A percentile compares a stretch with the other conserved stretches of the same genome.
Evolutionary conservation across 1,284 basidiomycete genomes (phyloP).

Genomic region (Laetiporus sulphureus): DNA sequence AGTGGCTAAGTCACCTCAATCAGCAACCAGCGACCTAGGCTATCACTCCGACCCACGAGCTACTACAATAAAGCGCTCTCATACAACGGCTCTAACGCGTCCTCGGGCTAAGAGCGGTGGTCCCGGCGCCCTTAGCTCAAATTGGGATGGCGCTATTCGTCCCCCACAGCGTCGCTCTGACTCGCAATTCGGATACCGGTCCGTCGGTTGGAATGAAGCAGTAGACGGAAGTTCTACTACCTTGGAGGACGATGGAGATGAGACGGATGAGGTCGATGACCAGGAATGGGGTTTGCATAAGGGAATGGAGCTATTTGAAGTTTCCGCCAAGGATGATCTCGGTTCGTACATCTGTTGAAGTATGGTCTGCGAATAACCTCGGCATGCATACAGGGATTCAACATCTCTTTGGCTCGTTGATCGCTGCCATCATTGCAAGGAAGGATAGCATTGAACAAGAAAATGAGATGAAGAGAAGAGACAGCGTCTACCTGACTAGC

Average conservation of each 20-base stretch:
- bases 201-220: slow-evolving; percentile 46
- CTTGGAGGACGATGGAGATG: slow-evolving; percentile 60
- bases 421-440: slow-evolving; percentile 67
- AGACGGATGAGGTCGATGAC: slow-evolving; percentile 44
- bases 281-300: slow-evolving; percentile 72
- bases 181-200: slow-evolving; percentile 42
- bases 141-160: slow-evolving; percentile 19
- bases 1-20: slow-evolving; percentile 15
- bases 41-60: slow-evolving; percentile 21
- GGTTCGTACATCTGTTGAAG: slow-evolving; percentile 52
- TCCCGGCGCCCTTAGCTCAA: slow-evolving; percentile 24
- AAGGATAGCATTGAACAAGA: slow-evolving; percentile 75
- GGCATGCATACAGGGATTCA: slow-evolving; percentile 51
- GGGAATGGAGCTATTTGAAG: slow-evolving; percentile 80
- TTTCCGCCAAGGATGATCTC: slow-evolving; percentile 76
- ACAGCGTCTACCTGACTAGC: slow-evolving; percentile 69
- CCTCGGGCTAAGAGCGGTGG: slow-evolving; percentile 27
- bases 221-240: slow-evolving; percentile 58
- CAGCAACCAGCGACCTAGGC: slow-evolving; percentile 22
- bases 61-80: slow-evolving; percentile 25
- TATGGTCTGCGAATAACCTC: no score
- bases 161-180: slow-evolving; percentile 42
- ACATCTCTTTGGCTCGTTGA: slow-evolving; percentile 68
- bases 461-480: slow-evolving; percentile 69
- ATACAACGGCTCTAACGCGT: slow-evolving; percentile 25